A percentile compares a stretch with the other conserved stretches of the same genome.
Conservation (phyloP, 2,329 filamentous ascomycete species). For the Penicillium sp. region DNA sequence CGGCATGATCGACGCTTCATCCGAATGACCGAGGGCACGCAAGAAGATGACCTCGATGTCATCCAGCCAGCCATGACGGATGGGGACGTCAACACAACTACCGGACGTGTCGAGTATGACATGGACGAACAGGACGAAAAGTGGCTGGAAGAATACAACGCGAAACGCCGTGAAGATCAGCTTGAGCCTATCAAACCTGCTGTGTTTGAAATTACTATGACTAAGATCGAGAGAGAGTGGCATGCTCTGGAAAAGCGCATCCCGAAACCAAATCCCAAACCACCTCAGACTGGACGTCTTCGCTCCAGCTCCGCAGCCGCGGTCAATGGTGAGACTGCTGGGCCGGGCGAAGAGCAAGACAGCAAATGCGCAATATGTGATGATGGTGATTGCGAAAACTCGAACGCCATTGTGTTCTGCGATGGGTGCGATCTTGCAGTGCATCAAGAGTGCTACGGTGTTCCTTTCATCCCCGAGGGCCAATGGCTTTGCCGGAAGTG, state of each 20-base stretch:
- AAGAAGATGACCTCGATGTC: slow-evolving; percentile 65
- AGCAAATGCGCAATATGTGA: slow-evolving; percentile 98
- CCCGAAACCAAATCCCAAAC: slow-evolving; percentile 94
- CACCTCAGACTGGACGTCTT: slow-evolving; percentile 89
- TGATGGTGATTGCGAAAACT: slow-evolving; percentile 99
- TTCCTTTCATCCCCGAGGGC: slow-evolving; percentile 96
- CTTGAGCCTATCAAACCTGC: slow-evolving; percentile 86
- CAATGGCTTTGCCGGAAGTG: slow-evolving; percentile 98
- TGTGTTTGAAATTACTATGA: slow-evolving; percentile 96
- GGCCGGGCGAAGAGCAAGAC: slow-evolving; percentile 85
- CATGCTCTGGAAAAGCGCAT: slow-evolving; percentile 94
- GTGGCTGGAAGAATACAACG: slow-evolving; percentile 86
- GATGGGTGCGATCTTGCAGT: slow-evolving; percentile 97
- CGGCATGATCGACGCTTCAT: slow-evolving; percentile 73
- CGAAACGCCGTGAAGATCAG: slow-evolving; percentile 69
- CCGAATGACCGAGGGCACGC: slow-evolving; percentile 61
- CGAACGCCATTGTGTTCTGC: slow-evolving; percentile 98
- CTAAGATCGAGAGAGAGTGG: slow-evolving; percentile 99
- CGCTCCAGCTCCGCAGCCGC: slow-evolving; percentile 92
- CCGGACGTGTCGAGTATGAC: slow-evolving; percentile 93
- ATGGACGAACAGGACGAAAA: slow-evolving; percentile 99
- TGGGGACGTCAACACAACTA: slow-evolving; percentile 57
- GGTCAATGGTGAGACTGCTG: slow-evolving; percentile 87
- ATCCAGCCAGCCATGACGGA: slow-evolving; percentile 58
- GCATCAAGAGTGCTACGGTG: slow-evolving; percentile 97